Percentiles rank a stretch among this genome's conserved stretches.
Evolutionary conservation across 2,329 filamentous ascomycete genomes (phyloP).

Genomic region (Ascochyta lentis): DNA sequence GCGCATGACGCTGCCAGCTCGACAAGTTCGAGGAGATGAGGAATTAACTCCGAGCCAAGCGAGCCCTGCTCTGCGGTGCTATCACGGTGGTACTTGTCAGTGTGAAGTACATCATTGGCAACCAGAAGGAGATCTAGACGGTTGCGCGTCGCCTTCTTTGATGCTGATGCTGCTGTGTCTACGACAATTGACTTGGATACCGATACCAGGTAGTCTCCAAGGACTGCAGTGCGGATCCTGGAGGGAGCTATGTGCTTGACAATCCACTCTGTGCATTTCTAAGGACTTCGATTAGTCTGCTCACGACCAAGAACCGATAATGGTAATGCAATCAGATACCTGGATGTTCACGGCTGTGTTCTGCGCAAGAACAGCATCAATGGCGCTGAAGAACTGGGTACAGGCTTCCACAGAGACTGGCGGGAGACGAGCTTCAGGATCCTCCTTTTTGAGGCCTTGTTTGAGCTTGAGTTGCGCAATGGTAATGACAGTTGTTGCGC

Average conservation of each 20-base stretch:
- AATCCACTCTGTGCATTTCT: slow-evolving; percentile 91
- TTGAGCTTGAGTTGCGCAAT: slow-evolving; percentile 42
- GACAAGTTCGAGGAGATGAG: slow-evolving; percentile 68
- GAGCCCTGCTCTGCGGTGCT: slow-evolving; percentile 12
- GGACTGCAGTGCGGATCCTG: slow-evolving; percentile 66
- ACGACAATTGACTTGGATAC: slow-evolving; percentile 66
- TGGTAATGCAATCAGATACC: slow-evolving; percentile 39
- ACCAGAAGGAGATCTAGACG: slow-evolving; percentile 80
- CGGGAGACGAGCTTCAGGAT: slow-evolving; percentile 24
- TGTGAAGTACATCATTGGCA: slow-evolving; percentile 76
- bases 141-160: slow-evolving; percentile 67
- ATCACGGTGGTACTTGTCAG: slow-evolving; percentile 34
- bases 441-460: slow-evolving; percentile 34
- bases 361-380: slow-evolving; percentile 39
- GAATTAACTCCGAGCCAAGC: slow-evolving; percentile 54
- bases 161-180: slow-evolving; percentile 19
- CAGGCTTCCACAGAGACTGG: slow-evolving; percentile 31
- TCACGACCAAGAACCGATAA: slow-evolving; percentile 26
- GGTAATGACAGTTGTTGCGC: slow-evolving; percentile 29
- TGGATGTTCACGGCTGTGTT: slow-evolving; percentile 40
- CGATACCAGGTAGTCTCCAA: slow-evolving; percentile 78
- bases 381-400: slow-evolving; percentile 30
- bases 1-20: slow-evolving; percentile 60
- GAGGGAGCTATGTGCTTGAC: slow-evolving; percentile 74
- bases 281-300: slow-evolving; percentile 42